Conservation (phyloP, 768 basidiomycete genomes). For the Suillus subalutaceus region DNA sequence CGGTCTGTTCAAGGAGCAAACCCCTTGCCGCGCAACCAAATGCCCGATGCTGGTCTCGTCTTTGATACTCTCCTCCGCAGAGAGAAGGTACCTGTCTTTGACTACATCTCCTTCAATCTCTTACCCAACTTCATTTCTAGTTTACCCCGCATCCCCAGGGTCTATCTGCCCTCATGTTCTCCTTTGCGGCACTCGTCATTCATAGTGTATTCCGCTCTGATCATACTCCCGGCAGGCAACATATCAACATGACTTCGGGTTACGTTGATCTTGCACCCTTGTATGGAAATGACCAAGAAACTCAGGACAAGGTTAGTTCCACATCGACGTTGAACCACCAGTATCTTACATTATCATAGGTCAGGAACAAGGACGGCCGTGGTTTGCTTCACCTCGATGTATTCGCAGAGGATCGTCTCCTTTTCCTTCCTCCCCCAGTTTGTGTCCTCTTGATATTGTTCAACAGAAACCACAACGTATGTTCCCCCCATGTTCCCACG, state of each 20-base stretch:
- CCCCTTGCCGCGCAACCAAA: slow-evolving; percentile 63
- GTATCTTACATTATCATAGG: slow-evolving; percentile 16
- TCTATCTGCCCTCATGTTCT: slow-evolving; percentile 78
- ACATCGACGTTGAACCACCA: not conserved
- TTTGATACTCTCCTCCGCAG: slow-evolving; percentile 81
- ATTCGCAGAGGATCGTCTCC: slow-evolving; percentile 78
- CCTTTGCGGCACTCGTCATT: slow-evolving; percentile 82
- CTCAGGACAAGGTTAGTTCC: slow-evolving; percentile 56
- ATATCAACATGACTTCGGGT: slow-evolving; percentile 83
- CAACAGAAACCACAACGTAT: slow-evolving; percentile 86
- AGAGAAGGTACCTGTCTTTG: slow-evolving; percentile 49
- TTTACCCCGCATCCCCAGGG: slow-evolving; percentile 79
- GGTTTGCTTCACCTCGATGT: slow-evolving; percentile 70
- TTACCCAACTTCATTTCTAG: slow-evolving; percentile 39
- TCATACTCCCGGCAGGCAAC: slow-evolving; percentile 49
- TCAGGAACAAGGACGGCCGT: slow-evolving; percentile 55
- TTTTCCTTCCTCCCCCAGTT: slow-evolving; percentile 79
- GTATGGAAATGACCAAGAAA: slow-evolving; percentile 72
- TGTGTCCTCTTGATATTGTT: slow-evolving; percentile 82
- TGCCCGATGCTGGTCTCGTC: slow-evolving; percentile 79
- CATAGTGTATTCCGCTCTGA: slow-evolving; percentile 89
- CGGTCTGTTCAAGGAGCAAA: slow-evolving; percentile 76
- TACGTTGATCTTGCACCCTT: slow-evolving; percentile 86
- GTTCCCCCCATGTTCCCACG: slow-evolving; percentile 23
- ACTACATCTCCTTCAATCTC: not conserved